Evolutionary conservation across 2,329 filamentous ascomycete genomes (phyloP), one percentile per base, ranked within the genome.

Genomic region (Colletotrichum truncatum): DNA sequence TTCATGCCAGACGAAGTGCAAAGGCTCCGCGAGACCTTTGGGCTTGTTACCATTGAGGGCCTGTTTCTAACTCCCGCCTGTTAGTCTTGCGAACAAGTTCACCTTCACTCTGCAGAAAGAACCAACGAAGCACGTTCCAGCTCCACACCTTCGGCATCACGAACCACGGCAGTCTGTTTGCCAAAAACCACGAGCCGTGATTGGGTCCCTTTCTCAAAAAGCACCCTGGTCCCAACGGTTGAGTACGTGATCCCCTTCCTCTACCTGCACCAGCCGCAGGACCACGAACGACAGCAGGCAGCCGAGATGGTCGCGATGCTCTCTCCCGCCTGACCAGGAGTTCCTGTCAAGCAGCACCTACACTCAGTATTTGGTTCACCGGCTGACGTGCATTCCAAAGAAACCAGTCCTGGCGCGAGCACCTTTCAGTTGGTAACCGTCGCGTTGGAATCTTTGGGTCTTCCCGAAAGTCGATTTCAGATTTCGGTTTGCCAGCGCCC

Each of bases 161-260:
- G 53, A 66, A 68, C 67, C 53, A 25, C 38, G 26, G 45, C 56
- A 39, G 49, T 36, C 28, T 52, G 67, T 68, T 67, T 68, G 67
- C 51, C 53, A 11, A 62, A 48, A 36, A 14, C 18, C 14, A 28
- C 48, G 32, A 57, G 30, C 56, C 48, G 34, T 66, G 55, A 65
- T 68, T 68, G 67, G 67, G 45, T 21, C 32, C 32, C 7, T 10
- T 38, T 46, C 11, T 45, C 34, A 34, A 53, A 39, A 64, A 16
- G n/a, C 46, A 59, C 18, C 55, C 64, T 23, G 26, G n/a, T 32
- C 53, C 53, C 23, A 60, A 59, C 67, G 65, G 61, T 41, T 66
- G 56, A 53, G 67, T 68, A 64, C 67, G 67, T 68, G 65, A 68
- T 59, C 65, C 65, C 58, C 51, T 57, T 59, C 45, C 46, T 55